Evolutionary conservation across 179 eudicot species (phyloP).

Genomic region (Spergularia azorica): DNA sequence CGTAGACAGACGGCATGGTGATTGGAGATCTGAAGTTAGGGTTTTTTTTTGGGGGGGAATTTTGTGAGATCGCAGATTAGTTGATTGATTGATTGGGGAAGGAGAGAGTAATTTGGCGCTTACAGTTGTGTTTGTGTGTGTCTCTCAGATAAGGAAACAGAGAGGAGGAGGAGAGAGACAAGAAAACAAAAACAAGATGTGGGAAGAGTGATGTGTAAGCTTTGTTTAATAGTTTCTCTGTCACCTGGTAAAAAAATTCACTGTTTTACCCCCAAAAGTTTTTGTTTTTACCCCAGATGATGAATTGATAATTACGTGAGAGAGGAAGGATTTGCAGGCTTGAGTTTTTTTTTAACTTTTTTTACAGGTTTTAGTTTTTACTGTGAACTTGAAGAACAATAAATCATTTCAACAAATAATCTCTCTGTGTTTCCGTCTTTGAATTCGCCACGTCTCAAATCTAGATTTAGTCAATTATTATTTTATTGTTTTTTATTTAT

Average conservation of each 20-base stretch:
- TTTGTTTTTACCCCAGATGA: neutral
- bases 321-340: too few relatives aligned
- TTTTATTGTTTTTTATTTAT: neutral
- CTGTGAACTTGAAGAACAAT: too few relatives aligned
- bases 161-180: neutral
- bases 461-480: neutral
- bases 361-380: neutral
- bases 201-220: neutral
- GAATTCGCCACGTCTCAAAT: neutral
- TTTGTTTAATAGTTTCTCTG: neutral
- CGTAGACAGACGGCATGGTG: slow-evolving; percentile 75
- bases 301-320: neutral
- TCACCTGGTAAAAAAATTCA: too few relatives aligned
- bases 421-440: neutral
- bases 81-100: neutral
- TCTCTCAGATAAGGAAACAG: slow-evolving; percentile 2
- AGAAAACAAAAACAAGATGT: neutral
- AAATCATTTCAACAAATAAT: neutral
- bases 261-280: neutral
- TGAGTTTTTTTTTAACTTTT: neutral
- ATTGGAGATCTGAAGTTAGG: slow-evolving; percentile 30
- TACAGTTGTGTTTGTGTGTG: neutral
- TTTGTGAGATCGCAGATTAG: slow-evolving; percentile 17
- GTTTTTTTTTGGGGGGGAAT: slow-evolving; percentile 1
- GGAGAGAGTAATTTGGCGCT: slow-evolving; percentile 12